phyloP scores from a whole-genome alignment of 73 alveolate species.

The Tetrahymena thermophila region DNA sequence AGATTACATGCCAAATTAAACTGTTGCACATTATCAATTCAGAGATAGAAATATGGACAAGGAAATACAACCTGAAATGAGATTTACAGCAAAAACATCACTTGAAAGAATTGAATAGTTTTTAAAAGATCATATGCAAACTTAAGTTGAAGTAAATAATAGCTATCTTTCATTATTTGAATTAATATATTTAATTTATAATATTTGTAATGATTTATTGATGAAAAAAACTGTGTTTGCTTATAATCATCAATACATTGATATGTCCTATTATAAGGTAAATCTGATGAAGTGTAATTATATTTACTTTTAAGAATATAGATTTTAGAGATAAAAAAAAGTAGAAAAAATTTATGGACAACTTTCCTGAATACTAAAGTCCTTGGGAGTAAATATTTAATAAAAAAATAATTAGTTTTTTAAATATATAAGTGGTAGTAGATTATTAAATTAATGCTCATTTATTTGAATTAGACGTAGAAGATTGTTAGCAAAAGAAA shows the following conservation, averaged over 20 bases:
- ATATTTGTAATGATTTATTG: too few species aligned
- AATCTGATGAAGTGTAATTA: neutral
- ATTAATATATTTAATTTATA: too few species aligned
- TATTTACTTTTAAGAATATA: neutral
- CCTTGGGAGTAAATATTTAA: slow-evolving; percentile 6
- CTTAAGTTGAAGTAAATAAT: slow-evolving; percentile 17
- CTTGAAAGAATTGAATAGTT: slow-evolving; percentile 32
- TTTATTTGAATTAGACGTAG: neutral
- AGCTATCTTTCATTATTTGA: neutral
- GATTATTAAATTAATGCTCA: neutral
- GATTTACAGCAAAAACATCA: slow-evolving; percentile 30
- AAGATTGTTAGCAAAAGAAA: slow-evolving; percentile 12
- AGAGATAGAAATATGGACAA: slow-evolving; percentile 20
- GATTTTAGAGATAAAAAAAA: slow-evolving; percentile 14
- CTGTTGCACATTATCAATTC: slow-evolving; percentile 16
- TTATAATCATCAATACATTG: neutral
- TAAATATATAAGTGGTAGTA: neutral
- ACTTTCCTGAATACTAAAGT: slow-evolving; percentile 21
- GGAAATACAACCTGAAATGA: slow-evolving; percentile 29
- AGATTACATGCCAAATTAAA: slow-evolving; percentile 26
- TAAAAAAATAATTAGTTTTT: neutral
- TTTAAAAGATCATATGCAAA: slow-evolving; percentile 29
- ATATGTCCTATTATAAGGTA: neutral
- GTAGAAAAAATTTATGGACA: slow-evolving; percentile 9
- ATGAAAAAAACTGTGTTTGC: neutral